Base-by-base conservation (phyloP, 495 filamentous ascomycete genomes). In the Penicillium samsonianum region DNA sequence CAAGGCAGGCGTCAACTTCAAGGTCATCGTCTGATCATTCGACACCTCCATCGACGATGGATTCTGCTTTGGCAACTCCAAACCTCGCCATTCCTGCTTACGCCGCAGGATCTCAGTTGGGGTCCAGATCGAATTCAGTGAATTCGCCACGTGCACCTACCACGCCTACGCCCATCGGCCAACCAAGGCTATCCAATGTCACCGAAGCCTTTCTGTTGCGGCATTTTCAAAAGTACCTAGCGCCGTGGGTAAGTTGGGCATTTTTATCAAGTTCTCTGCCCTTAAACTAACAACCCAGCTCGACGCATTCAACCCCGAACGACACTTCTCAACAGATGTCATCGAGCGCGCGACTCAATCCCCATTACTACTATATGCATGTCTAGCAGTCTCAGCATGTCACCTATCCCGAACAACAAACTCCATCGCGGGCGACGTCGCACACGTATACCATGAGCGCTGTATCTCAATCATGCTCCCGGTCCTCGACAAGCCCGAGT, bases 401-500 rank as follows among this genome's bases (percentile, higher is more conserved):
- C 73, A 78, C 53, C 67, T 78, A 5, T 76, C 69, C 12, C 62
- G 66, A 43, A 76, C 73, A 8, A 67, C 67, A 48, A 64, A 72
- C 49, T 63, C 67, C 4, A 54, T 76, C 51, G 59, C 75, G 1
- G 51, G 65, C 0, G 63, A 70, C 31, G 63, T 72, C 2, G 73
- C 73, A n/a, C 71, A 78, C 43, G 70, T 57, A 53, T 75, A 76
- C 30, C 72, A 76, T 61, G 73, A 78, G 33, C 73, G 70, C 57
- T 78, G 75, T 48, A 69, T 78, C 43, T 71, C 65, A 19, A 76
- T 78, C 12, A 71, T 78, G 58, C 62, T 76, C 3, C 72, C 74
- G 1, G 67, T 70, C 0, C 61, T 78, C 8, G 74, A 73, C 43
- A 72, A 72, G 40, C 60, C 62, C 9, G 65, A 73, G 23, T 73